Conservation (phyloP, 768 basidiomycete species). For the Agrocybe pediades region DNA sequence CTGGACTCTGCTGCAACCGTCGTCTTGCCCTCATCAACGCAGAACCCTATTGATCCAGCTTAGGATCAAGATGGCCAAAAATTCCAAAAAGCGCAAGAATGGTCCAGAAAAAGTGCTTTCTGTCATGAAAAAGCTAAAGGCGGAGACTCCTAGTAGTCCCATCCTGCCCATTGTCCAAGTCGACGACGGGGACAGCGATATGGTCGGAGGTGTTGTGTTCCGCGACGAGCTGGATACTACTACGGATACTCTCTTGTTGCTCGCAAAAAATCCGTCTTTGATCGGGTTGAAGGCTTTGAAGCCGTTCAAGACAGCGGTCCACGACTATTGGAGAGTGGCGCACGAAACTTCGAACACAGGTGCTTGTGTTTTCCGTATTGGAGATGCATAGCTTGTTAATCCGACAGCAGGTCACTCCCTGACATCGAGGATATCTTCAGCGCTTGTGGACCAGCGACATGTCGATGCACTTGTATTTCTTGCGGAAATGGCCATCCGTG, state of each 20-base stretch:
- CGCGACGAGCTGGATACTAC: conserved; percentile 40
- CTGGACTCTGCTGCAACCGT: too few species aligned
- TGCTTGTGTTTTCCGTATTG: conserved; percentile 13
- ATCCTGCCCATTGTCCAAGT: neutral
- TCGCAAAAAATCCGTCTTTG: conserved; percentile 32
- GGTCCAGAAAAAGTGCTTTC: conserved; percentile 10
- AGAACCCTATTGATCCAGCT: too few species aligned
- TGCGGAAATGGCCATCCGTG: conserved; percentile 51
- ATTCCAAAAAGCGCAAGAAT: conserved; percentile 24
- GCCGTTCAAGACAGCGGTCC: conserved; percentile 37
- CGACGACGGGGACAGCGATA: neutral
- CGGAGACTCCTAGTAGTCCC: neutral
- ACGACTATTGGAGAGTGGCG: conserved; percentile 39
- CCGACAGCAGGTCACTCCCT: conserved; percentile 30
- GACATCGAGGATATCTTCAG: conserved; percentile 39
- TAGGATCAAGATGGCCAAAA: conserved; percentile 26
- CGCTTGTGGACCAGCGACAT: conserved; percentile 44
- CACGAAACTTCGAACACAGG: conserved; percentile 33
- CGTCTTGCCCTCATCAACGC: too few species aligned
- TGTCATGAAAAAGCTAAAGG: conserved; percentile 18
- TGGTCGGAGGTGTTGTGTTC: conserved; percentile 34
- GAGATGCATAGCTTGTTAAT: neutral
- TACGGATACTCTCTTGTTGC: conserved; percentile 31
- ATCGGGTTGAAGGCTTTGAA: conserved; percentile 34
- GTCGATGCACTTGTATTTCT: conserved; percentile 53